Base-by-base conservation (phyloP, 371 early-diverging fungal genomes). In the Nematocida sp. region DNA sequence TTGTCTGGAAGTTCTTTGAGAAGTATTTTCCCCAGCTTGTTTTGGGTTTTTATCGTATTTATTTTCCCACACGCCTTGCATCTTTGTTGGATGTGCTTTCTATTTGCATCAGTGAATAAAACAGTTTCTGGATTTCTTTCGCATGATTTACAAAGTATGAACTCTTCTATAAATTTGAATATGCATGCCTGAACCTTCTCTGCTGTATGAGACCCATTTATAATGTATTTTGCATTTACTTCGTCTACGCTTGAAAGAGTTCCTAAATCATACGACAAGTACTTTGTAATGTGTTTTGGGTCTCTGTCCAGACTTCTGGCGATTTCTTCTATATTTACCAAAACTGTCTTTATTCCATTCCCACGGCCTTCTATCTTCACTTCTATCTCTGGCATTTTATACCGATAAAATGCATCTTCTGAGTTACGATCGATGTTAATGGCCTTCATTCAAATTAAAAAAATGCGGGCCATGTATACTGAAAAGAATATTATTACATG, bases 301-400 rank as follows among this genome's bases (percentile, higher is more conserved):
- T 95, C 94, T 67, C 99, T 92, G 82, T 90, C 89, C 46, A 98
- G 90, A 52, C 96, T 91, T 73, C 91, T 91, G 13, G 93, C 92
- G 80, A 98, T 92, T 82, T 95, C 95, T 52, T 92, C 85, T 92
- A 98, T 94, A 90, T 98, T 98, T 61, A 93, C 92, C 82, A 98
- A 90, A 57, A 96, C 94, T 27, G 99, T 98, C 88, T 96, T 97
- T 88, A 95, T 95, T 82, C 96, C 95, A 89, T 96, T 97, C 66
- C 96, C 96, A 88, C 92, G 93, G 78, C 97, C 97, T 89, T 98
- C 97, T 76, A 95, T 91, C 91, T 94, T 84, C 50, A 81, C 58
- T 33, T 46, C 40, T 44, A 90, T 85, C 78, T 89, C 90, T 72
- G 96, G 97, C 99, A 98, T 98, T 90, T 96, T 97, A 91, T 98